A percentile compares a stretch with the other conserved stretches of the same genome.
phyloP scores from a whole-genome alignment of 2,329 filamentous ascomycete genomes.

The Sclerotinia subarctica region DNA sequence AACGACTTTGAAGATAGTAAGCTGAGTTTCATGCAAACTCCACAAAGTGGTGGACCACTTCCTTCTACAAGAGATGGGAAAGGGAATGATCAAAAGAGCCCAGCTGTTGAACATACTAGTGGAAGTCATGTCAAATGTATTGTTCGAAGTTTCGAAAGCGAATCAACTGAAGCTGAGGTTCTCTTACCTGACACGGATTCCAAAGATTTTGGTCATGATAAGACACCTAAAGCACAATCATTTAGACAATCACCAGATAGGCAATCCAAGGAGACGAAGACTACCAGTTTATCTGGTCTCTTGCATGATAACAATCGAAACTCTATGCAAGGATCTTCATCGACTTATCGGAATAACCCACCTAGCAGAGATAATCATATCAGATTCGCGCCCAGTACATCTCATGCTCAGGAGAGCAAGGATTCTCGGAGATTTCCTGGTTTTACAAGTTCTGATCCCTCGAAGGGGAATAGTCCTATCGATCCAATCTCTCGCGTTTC shows the following conservation, averaged over 20 bases:
- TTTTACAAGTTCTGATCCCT: not conserved
- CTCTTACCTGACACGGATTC: not conserved
- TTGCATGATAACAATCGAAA: not conserved
- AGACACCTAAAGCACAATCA: not conserved
- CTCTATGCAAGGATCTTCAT: not conserved
- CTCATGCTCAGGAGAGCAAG: not conserved
- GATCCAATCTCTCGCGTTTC: slow-evolving; percentile 26
- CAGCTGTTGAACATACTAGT: not conserved
- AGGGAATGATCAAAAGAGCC: not conserved
- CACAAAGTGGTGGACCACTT: not conserved
- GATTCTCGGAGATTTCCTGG: not conserved
- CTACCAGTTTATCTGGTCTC: not conserved
- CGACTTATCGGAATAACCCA: not conserved
- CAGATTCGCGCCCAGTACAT: slow-evolving; percentile 4
- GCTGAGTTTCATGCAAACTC: slow-evolving; percentile 1
- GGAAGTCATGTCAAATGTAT: not conserved
- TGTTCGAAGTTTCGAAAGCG: slow-evolving; percentile 4
- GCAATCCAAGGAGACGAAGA: not conserved
- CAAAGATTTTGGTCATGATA: not conserved
- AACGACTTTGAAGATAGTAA: not conserved
- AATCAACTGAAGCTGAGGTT: not conserved
- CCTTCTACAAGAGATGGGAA: not conserved
- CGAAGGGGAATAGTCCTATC: slow-evolving; percentile 10
- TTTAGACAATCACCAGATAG: not conserved
- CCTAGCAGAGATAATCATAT: slow-evolving; percentile 13